These are phyloP conservation scores for Paramecium sexaurelia DNA, from an alignment of 73 alveolate genomes.

Conservation along the genomic window DNA sequence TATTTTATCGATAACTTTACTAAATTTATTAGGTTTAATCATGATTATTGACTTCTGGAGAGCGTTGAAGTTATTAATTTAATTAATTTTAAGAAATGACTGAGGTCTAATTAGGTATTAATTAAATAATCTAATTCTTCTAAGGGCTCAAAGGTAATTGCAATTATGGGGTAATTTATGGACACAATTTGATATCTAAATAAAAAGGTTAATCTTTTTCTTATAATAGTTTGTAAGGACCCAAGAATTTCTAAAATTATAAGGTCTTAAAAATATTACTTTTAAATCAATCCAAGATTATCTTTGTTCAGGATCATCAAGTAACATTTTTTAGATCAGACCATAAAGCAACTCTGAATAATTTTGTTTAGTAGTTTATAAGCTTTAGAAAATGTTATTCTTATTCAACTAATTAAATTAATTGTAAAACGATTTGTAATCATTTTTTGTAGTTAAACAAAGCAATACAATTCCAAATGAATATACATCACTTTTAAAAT, in stretches of 20 bases:
- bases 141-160: not conserved
- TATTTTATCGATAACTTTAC: not conserved
- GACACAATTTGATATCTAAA: not conserved
- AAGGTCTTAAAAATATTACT: not conserved
- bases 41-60: not conserved
- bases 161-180: not conserved
- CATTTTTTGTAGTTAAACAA: not conserved
- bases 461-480: not conserved
- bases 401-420: not conserved
- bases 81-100: not conserved
- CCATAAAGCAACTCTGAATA: not conserved
- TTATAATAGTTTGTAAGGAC: not conserved
- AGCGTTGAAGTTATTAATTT: not conserved
- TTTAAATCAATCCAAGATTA: not conserved
- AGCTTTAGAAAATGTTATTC: not conserved
- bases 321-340: not conserved
- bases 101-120: not conserved
- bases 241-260: not conserved
- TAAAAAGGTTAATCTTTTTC: not conserved
- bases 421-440: not conserved
- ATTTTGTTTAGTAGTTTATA: not conserved
- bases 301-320: not conserved
- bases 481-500: conserved; percentile 20
- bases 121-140: not conserved
- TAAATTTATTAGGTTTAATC: not conserved